Percentiles rank a stretch among this genome's conserved stretches.
Evolutionary conservation across 176 grass and related monocot genomes (phyloP).

Genomic region (Phyllostachys edulis): DNA sequence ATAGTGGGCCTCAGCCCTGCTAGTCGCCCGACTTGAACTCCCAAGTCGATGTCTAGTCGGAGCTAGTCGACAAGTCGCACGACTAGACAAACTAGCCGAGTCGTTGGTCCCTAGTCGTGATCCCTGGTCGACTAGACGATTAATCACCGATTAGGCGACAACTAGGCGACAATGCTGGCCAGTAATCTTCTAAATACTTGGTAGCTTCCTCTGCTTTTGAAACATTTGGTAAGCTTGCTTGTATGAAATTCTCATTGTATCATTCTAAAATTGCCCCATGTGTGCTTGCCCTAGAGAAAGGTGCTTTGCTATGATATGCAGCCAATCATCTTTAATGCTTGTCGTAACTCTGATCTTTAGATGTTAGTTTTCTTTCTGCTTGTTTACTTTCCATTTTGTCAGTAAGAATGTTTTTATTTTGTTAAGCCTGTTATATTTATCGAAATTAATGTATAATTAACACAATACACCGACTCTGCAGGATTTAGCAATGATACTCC

Average conservation of each 20-base stretch:
- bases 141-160: too few species aligned
- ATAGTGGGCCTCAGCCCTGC: too few species aligned
- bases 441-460: constrained; percentile 1
- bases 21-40: too few species aligned
- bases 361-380: not conserved
- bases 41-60: too few species aligned
- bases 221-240: constrained; percentile 1
- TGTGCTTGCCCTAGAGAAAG: not conserved
- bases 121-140: too few species aligned
- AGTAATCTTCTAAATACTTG: not conserved
- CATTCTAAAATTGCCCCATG: not conserved
- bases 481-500: constrained; percentile 94
- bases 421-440: not conserved
- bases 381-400: constrained; percentile 4
- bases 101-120: too few species aligned
- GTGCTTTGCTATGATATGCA: not conserved
- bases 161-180: not conserved
- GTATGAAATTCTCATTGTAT: not conserved
- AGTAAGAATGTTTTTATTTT: not conserved
- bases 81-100: too few species aligned
- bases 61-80: too few species aligned
- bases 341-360: not conserved
- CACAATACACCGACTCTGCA: constrained; percentile 16
- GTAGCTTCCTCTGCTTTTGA: not conserved
- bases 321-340: not conserved